Conservation (phyloP, 176 grass and related monocot species). For the Urochloa ruziziensis region DNA sequence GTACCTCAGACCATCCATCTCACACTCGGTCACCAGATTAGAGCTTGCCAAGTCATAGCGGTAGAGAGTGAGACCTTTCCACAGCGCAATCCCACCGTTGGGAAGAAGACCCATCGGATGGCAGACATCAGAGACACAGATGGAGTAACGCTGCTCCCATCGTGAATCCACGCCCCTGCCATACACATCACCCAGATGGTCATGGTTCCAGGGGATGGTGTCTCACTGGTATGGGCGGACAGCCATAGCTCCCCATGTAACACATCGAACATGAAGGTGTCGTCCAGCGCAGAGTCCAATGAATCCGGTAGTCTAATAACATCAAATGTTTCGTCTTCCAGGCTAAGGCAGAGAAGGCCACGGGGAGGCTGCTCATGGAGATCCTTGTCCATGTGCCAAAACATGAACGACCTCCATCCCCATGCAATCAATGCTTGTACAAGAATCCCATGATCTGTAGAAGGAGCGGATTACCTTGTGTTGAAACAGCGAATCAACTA, state of each 20-base stretch:
- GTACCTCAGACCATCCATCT: background rate
- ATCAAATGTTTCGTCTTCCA: background rate
- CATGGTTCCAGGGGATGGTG: no score
- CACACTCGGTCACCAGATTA: background rate
- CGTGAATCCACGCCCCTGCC: background rate
- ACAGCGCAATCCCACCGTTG: background rate
- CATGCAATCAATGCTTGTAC: background rate
- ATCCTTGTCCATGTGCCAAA: no score
- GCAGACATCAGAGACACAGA: background rate
- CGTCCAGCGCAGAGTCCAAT: no score
- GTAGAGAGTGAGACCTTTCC: background rate
- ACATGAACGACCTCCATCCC: constrained; percentile 20
- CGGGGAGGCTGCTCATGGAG: no score
- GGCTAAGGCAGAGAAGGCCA: background rate
- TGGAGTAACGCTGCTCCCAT: background rate
- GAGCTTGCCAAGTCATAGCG: background rate
- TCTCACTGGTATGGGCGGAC: no score
- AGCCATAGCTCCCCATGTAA: no score
- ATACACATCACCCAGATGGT: no score
- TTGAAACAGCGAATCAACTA: no score
- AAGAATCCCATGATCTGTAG: background rate
- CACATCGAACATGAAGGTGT: no score
- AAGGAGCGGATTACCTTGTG: background rate
- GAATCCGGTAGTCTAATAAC: no score
- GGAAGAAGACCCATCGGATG: background rate